Percentiles rank a stretch among this genome's conserved stretches.
Conservation (phyloP, 345 rosid genomes). For the Gossypium ekmanianum region DNA sequence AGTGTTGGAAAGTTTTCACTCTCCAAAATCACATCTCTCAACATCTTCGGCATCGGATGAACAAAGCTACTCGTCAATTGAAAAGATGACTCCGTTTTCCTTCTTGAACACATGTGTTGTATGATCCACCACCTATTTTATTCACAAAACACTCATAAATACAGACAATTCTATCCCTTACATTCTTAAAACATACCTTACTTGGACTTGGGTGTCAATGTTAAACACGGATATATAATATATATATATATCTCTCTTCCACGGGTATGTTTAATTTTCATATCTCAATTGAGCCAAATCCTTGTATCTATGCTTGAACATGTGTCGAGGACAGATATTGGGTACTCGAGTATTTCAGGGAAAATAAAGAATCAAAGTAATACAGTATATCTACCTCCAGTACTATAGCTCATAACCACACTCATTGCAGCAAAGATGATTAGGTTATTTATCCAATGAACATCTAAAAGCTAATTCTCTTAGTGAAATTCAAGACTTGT, state of each 20-base stretch:
- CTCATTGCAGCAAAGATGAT: neutral
- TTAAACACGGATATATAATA: neutral
- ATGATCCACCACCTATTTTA: constrained; percentile 9
- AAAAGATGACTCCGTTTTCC: constrained; percentile 48
- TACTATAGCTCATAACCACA: neutral
- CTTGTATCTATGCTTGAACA: neutral
- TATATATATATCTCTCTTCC: neutral
- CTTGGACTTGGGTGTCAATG: neutral
- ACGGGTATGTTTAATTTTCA: neutral
- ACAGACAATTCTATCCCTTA: too few species aligned
- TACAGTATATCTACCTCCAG: neutral
- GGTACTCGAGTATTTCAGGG: neutral
- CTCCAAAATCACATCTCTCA: neutral
- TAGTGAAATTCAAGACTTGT: neutral
- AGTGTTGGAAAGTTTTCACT: too few species aligned
- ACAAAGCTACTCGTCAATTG: constrained; percentile 26
- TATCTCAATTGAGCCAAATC: neutral
- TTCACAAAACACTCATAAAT: neutral
- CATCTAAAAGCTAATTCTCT: neutral
- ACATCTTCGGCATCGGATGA: neutral
- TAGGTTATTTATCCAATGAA: neutral
- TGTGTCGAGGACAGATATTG: neutral
- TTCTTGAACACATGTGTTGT: constrained; percentile 38
- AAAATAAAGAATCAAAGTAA: neutral
- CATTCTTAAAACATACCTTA: neutral